Conservation (phyloP, 2,329 filamentous ascomycete species). For the Aspergillus clavatus region DNA sequence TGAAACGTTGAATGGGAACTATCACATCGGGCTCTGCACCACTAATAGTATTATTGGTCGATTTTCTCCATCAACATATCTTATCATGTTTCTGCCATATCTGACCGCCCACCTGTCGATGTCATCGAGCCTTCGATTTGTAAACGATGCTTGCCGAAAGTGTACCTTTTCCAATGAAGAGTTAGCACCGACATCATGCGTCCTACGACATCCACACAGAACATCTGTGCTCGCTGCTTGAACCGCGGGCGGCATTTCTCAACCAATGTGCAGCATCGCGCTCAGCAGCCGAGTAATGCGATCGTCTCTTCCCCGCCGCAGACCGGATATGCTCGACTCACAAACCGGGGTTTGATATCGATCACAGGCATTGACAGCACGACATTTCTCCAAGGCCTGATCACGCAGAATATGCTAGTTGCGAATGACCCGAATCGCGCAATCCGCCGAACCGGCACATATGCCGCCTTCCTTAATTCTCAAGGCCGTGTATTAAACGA, state of each 20-base stretch:
- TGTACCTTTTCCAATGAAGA: neutral
- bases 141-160: conserved; percentile 14
- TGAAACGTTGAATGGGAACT: neutral
- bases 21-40: neutral
- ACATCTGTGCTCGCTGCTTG: conserved; percentile 30
- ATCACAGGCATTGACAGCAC: conserved; percentile 73
- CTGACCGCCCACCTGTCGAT: conserved; percentile 21
- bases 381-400: conserved; percentile 81
- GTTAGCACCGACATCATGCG: conserved; percentile 28
- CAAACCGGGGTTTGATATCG: conserved; percentile 73
- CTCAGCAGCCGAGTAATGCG: conserved; percentile 16
- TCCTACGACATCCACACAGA: conserved; percentile 18
- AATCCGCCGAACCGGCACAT: conserved; percentile 53
- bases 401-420: conserved; percentile 66
- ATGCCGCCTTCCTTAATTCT: conserved; percentile 81
- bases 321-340: conserved; percentile 51
- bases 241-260: conserved; percentile 27
- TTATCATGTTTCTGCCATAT: conserved; percentile 20
- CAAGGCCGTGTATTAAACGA: conserved; percentile 81
- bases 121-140: conserved; percentile 23
- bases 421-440: conserved; percentile 36
- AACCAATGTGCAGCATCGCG: conserved; percentile 16
- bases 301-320: conserved; percentile 34
- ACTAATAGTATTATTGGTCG: too few species aligned
- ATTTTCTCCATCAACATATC: neutral